These are phyloP conservation scores for Phytophthora pseudosyringae DNA, from an alignment of 352 stramenopile species.

Conservation along the genomic window DNA sequence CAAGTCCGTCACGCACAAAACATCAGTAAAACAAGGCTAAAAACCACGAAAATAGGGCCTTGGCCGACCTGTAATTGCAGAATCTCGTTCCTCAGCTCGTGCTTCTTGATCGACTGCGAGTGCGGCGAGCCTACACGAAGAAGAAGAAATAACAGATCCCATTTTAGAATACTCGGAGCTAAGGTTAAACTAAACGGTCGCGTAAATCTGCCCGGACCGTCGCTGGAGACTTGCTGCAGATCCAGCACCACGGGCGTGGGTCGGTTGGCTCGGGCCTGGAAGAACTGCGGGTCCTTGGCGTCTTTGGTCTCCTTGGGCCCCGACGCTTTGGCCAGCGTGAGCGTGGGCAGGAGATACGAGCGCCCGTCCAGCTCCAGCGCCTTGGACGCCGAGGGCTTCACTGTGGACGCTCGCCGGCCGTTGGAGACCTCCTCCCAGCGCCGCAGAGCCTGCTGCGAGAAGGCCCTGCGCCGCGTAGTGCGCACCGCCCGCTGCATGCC, in stretches of 20 bases:
- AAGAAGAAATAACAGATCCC: not conserved
- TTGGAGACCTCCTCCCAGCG: slow-evolving; percentile 47
- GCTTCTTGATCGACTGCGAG: slow-evolving; percentile 79
- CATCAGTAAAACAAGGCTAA: not conserved
- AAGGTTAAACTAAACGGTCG: no score
- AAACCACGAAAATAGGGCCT: not conserved
- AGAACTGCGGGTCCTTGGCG: slow-evolving; percentile 37
- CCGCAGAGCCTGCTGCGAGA: slow-evolving; percentile 69
- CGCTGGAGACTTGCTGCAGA: slow-evolving; percentile 74
- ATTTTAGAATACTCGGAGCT: no score
- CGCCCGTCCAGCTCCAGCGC: slow-evolving; percentile 62
- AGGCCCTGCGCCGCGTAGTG: slow-evolving; percentile 42
- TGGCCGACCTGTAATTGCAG: slow-evolving; percentile 57
- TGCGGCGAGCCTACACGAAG: slow-evolving; percentile 64
- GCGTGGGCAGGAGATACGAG: slow-evolving; percentile 76
- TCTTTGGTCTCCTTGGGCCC: slow-evolving; percentile 29
- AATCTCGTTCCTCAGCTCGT: slow-evolving; percentile 73
- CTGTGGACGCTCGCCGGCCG: slow-evolving; percentile 42
- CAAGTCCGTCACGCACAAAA: not conserved
- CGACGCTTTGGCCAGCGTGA: slow-evolving; percentile 54
- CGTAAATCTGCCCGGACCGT: slow-evolving; percentile 40
- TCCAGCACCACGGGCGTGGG: slow-evolving; percentile 74
- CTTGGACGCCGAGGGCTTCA: slow-evolving; percentile 31
- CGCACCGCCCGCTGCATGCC: slow-evolving; percentile 46
- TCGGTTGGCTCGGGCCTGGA: slow-evolving; percentile 49